Evolutionary conservation across 2,329 filamentous ascomycete species (phyloP), one percentile per base, ranked within the genome.

Genomic region (Orbilia brochopaga): DNA sequence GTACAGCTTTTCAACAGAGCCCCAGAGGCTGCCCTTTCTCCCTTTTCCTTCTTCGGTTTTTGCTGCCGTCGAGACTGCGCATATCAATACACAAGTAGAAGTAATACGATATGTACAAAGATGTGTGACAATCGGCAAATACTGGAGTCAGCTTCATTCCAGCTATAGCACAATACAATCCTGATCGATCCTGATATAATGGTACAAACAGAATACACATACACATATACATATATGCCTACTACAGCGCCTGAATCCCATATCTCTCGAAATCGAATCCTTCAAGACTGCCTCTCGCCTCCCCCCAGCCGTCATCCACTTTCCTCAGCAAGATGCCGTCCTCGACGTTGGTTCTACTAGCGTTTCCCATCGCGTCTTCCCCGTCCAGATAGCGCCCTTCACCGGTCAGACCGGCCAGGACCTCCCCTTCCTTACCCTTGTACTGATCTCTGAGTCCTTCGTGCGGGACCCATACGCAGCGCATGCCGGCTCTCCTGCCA

Each of bases 401-500:
- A 0, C 90, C 90, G 23, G 89, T 92, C 75, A 87, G 81, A 0
- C 92, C 94, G 0, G 94, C 93, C 21, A 99, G 81, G 1, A 99
- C 91, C 78, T 92, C 86, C 10, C 84, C 84, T 81, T 96, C 91
- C 48, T 88, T 84, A 0, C 90, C 92, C 44, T 57, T 81, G 76
- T 90, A 96, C 79, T 93, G 90, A 58, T 86, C 82, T 80, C 89
- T 83, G 58, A 99, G 81, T 77, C 86, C 90, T 0, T 87, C 86
- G 80, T 97, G 92, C 23, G 94, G 94, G 76, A 87, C 89, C 94
- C 94, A 99, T 0, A 96, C 83, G 11, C 95, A 92, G 75, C 93
- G 87, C 93, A 97, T 97, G 0, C 93, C 93, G 0, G 94, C 94
- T 75, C 94, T 86, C 59, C 94, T 83, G 2, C 92, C 94, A 1